Evolutionary conservation across 2,329 filamentous ascomycete species (phyloP), one percentile per base, ranked within the genome.

Genomic region (Ophiocordyceps camponoti-saundersi): DNA sequence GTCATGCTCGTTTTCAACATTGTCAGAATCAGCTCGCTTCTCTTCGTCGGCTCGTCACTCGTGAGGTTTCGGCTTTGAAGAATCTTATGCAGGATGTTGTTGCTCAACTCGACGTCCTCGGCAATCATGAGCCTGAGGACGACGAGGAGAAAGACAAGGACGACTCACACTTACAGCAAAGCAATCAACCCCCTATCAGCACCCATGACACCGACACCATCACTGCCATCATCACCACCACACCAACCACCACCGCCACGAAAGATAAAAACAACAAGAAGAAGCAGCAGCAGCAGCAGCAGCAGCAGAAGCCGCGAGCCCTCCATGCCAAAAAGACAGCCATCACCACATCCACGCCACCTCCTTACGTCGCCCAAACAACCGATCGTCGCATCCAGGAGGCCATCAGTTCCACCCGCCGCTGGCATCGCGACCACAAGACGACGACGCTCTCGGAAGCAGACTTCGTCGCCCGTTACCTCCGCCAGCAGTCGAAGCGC

Each of bases 351-450:
- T 8, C 23, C 15, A n/a, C n/a, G 6, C 1, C 26, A 8, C 3
- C 20, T 48, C 48, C 44, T 1, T 48, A 42, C 45, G 32, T 46
- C 15, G 26, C 36, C 16, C 45, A 46, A 44, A n/a, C 47, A 15
- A 45, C 50, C 41, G 52, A 53, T 6, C 45, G 45, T 4, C 62
- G 63, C 36, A 59, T 66, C 42, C 49, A 55, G n/a, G 62, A 65
- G 36, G 50, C 61, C 18, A 56, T 65, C 48, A 53, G 52, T 46
- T 65, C 63, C 0, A 65, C 63, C 12, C 58, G 61, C 41, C 60
- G 63, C 39, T 66, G 63, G 63, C 62, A 66, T 50, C 55, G 55
- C 26, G 62, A 65, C 29, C 60, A 62, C 53, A 65, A 65, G 46
- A 57, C 52, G 6, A 65, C 61, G 2, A 44, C 40, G 23, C 50